A percentile compares a stretch with the other conserved stretches of the same genome.
phyloP scores from a whole-genome alignment of 2,329 filamentous ascomycete genomes.

The Xylariaceae sp. region DNA sequence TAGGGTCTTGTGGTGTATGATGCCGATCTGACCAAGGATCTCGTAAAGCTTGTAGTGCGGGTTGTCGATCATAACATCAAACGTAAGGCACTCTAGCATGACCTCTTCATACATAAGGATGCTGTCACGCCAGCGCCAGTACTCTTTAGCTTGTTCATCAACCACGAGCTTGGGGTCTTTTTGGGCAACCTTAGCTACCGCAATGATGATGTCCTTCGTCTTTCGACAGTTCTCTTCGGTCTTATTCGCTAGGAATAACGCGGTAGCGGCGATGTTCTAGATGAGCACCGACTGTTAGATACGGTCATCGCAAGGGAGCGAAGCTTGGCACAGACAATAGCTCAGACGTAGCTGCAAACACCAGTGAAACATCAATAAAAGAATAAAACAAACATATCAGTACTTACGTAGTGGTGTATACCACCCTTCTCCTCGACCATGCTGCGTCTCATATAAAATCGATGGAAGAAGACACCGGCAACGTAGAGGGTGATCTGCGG shows the following conservation, averaged over 20 bases:
- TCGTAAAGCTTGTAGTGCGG: constrained; percentile 83
- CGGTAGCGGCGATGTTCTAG: constrained; percentile 79
- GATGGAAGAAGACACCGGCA: constrained; percentile 89
- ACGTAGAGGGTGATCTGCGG: constrained; percentile 90
- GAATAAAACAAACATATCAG: not conserved
- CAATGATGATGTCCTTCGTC: constrained; percentile 89
- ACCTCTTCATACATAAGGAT: constrained; percentile 90
- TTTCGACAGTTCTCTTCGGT: constrained; percentile 96
- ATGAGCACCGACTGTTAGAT: constrained; percentile 17
- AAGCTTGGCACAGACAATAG: not conserved
- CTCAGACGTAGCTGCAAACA: not conserved
- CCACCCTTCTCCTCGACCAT: constrained; percentile 71
- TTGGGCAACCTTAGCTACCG: constrained; percentile 88
- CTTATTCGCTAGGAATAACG: constrained; percentile 92
- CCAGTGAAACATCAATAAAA: not conserved
- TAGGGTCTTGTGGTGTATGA: constrained; percentile 74
- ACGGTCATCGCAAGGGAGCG: not conserved
- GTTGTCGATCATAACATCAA: constrained; percentile 85
- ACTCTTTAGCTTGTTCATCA: constrained; percentile 96
- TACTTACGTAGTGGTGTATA: constrained; percentile 80
- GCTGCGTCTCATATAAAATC: constrained; percentile 87
- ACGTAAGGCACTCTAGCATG: constrained; percentile 86
- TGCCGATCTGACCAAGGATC: constrained; percentile 65
- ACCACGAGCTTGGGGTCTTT: constrained; percentile 84
- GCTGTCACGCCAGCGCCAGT: constrained; percentile 95